Base-by-base conservation (phyloP, 768 basidiomycete species). In the Piloderma croceum region DNA sequence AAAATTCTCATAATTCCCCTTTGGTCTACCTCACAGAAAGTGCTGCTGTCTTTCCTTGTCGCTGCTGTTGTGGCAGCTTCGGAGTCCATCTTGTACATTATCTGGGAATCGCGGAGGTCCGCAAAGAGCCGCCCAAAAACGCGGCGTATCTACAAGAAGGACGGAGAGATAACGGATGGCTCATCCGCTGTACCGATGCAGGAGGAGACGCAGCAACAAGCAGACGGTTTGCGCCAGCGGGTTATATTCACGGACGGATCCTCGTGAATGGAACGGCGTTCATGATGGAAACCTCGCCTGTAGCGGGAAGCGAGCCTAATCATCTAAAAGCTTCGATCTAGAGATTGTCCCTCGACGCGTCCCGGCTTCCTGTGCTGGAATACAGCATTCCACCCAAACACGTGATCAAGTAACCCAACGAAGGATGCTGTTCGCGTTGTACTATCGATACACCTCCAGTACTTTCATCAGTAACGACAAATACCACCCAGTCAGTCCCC, bases 401-500 rank as follows among this genome's bases (percentile, higher is more conserved):
- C n/a, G n/a, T n/a, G n/a, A n/a, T n/a, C n/a, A n/a, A n/a, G n/a
- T n/a, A n/a, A n/a, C n/a, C n/a, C n/a, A n/a, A n/a, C n/a, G n/a
- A n/a, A 20, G 18, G 34, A 10, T 35, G 34, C 34, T 10, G 11
- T 11, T 18, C 13, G 11, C 19, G 34, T 18, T 13, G 18, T 13
- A 13, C 39, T 63, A 70, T 44, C 58, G 62, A 53, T 77, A 73
- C 24, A 76, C 63, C 35, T 63, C 60, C 47, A 85, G 52, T 15
- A 61, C 63, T 46, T 67, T 72, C 76, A 86, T 76, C 49, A 88
- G 60, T 35, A 74, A 50, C 34, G 70, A 73, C 39, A 87, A 65
- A 63, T 87, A 90, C 84, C 86, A 89, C 24, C 86, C 88, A 35
- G 88, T 88, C 53, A 90, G 61, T 0, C 88, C 86, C 84, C 87